A percentile compares a stretch with the other conserved stretches of the same genome.
Evolutionary conservation across 2,329 filamentous ascomycete genomes (phyloP).

Genomic region (Botrytis pseudocinerea): DNA sequence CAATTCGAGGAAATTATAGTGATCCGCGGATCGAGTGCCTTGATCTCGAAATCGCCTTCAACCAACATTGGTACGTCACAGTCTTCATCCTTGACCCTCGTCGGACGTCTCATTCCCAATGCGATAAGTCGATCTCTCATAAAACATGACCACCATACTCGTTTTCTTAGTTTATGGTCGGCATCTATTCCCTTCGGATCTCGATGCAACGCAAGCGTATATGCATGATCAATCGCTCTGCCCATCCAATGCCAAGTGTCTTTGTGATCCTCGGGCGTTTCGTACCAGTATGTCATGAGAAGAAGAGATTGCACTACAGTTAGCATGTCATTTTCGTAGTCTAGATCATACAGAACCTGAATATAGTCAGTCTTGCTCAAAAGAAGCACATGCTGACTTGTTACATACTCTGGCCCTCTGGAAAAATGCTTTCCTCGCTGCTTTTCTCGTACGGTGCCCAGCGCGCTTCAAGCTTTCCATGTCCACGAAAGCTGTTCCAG

Average conservation of each 20-base stretch:
- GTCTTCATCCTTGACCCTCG: conserved; percentile 88
- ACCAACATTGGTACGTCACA: conserved; percentile 91
- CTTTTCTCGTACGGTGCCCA: conserved; percentile 76
- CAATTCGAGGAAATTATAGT: conserved; percentile 70
- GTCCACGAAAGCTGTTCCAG: conserved; percentile 84
- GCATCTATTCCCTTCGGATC: conserved; percentile 77
- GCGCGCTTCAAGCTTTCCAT: conserved; percentile 73
- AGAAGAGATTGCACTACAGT: conserved; percentile 84
- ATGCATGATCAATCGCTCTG: conserved; percentile 86
- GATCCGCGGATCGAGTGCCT: conserved; percentile 65
- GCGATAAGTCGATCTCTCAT: conserved; percentile 93
- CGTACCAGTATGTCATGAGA: conserved; percentile 97
- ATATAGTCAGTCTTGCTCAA: conserved; percentile 28
- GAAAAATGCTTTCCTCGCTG: conserved; percentile 85
- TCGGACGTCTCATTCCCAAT: conserved; percentile 88
- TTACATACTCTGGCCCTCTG: conserved; percentile 77
- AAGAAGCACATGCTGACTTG: not conserved
- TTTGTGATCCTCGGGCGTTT: conserved; percentile 94
- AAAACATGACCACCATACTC: conserved; percentile 98
- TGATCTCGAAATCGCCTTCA: conserved; percentile 80
- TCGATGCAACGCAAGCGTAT: conserved; percentile 90
- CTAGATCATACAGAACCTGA: conserved; percentile 87
- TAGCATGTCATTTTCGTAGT: conserved; percentile 89
- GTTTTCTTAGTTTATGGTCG: conserved; percentile 84
- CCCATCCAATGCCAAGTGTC: conserved; percentile 99